A percentile compares a stretch with the other conserved stretches of the same genome.
Evolutionary conservation across 2,329 filamentous ascomycete genomes (phyloP).

Genomic region (Colletotrichum echinochloae): DNA sequence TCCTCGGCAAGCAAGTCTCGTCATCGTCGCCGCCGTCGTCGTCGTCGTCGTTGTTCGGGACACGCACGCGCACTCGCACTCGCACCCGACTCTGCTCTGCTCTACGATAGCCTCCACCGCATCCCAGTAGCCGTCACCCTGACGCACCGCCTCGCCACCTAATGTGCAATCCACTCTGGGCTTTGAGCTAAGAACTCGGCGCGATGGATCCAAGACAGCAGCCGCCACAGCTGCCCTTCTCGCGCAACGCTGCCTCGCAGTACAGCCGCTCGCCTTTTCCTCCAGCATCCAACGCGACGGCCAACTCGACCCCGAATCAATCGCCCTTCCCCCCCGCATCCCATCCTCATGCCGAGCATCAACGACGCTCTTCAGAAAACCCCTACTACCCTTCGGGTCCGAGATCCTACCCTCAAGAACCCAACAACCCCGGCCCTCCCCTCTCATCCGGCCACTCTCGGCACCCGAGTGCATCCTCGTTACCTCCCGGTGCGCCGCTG

Average conservation of each 20-base stretch:
- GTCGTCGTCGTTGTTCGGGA: conserved; percentile 1
- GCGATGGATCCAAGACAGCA: conserved; percentile 51
- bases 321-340: conserved; percentile 40
- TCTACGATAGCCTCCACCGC: conserved; percentile 31
- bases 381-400: conserved; percentile 53
- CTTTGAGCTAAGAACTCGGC: conserved; percentile 53
- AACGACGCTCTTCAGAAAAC: conserved; percentile 58
- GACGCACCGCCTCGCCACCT: conserved; percentile 29
- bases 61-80: conserved; percentile 13
- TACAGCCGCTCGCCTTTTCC: conserved; percentile 48
- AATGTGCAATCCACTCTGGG: conserved; percentile 32
- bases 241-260: conserved; percentile 45
- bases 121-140: conserved; percentile 20
- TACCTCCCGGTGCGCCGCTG: conserved; percentile 52
- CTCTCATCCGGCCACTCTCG: conserved; percentile 54
- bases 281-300: conserved; percentile 24
- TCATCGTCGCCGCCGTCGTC: not conserved
- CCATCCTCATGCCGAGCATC: conserved; percentile 46
- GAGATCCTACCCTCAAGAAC: conserved; percentile 50
- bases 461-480: conserved; percentile 59
- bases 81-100: not conserved
- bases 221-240: conserved; percentile 50
- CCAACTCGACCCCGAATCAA: conserved; percentile 38
- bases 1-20: not conserved
- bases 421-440: conserved; percentile 45